A percentile compares a stretch with the other conserved stretches of the same genome.
phyloP scores from a whole-genome alignment of 176 grass and related monocot species.

The Triticum urartu region DNA sequence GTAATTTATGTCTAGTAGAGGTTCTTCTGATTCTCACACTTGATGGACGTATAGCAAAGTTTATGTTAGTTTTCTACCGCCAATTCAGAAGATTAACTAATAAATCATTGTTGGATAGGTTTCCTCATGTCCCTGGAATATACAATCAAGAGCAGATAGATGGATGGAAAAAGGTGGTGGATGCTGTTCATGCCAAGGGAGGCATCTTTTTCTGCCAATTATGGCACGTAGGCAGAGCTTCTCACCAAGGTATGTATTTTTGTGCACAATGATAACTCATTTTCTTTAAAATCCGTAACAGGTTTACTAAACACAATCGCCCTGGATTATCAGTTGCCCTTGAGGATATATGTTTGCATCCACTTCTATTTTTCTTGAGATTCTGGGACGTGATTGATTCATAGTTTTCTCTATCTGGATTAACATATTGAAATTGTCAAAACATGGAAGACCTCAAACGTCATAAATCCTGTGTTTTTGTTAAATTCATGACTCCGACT shows the following conservation, averaged over 20 bases:
- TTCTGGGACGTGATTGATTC: background rate
- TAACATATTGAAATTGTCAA: background rate
- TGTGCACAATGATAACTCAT: background rate
- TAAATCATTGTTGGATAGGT: constrained; percentile 46
- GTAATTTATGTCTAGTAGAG: background rate
- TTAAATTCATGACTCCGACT: background rate
- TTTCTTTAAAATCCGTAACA: constrained; percentile 14
- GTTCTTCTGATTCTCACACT: background rate
- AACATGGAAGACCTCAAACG: background rate
- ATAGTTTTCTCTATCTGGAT: background rate
- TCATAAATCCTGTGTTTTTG: background rate
- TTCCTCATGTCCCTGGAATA: constrained; percentile 89
- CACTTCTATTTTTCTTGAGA: background rate
- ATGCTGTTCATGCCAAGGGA: constrained; percentile 91
- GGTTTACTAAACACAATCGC: background rate
- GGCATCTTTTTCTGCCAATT: constrained; percentile 90
- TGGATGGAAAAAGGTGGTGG: constrained; percentile 93
- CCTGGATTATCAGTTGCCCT: background rate
- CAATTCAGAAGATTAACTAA: background rate
- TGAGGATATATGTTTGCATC: background rate
- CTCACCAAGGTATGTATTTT: constrained; percentile 65
- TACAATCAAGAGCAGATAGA: constrained; percentile 81
- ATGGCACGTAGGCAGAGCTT: constrained; percentile 97
- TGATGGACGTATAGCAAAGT: constrained; percentile 1
- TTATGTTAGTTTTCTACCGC: background rate